These are phyloP conservation scores for Elongisporangium prolatum DNA, from an alignment of 352 stramenopile genomes.

Conservation along the genomic window DNA sequence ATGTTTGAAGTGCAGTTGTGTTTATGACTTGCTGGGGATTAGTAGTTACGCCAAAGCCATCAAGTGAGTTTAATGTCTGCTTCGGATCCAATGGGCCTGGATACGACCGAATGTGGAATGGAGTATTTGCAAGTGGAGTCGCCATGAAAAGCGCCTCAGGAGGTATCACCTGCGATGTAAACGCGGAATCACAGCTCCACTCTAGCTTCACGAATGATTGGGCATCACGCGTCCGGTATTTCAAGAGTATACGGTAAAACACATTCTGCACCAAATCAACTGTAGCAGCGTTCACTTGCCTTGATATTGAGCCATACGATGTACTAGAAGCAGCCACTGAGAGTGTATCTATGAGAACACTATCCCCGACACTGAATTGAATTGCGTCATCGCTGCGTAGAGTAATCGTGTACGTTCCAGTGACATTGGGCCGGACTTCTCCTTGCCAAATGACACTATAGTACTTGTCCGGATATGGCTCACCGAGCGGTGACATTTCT, in stretches of 20 bases:
- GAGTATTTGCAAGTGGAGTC: slow-evolving; percentile 37
- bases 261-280: slow-evolving; percentile 18
- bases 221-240: slow-evolving; percentile 79
- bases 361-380: slow-evolving; percentile 63
- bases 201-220: slow-evolving; percentile 80
- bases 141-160: slow-evolving; percentile 31
- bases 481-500: slow-evolving; percentile 47
- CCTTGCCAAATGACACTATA: slow-evolving; percentile 71
- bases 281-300: slow-evolving; percentile 4
- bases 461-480: slow-evolving; percentile 71
- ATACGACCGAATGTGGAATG: slow-evolving; percentile 65
- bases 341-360: slow-evolving; percentile 58
- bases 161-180: slow-evolving; percentile 11
- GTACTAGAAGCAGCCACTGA: slow-evolving; percentile 4
- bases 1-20: slow-evolving; percentile 34
- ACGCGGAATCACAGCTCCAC: slow-evolving; percentile 54
- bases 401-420: slow-evolving; percentile 76
- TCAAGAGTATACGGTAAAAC: slow-evolving; percentile 82
- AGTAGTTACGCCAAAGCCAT: slow-evolving; percentile 37
- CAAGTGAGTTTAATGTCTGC: slow-evolving; percentile 56
- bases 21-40: slow-evolving; percentile 19
- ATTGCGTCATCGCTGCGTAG: slow-evolving; percentile 80
- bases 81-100: slow-evolving; percentile 62
- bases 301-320: slow-evolving; percentile 5
- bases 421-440: slow-evolving; percentile 37